phyloP scores from a whole-genome alignment of 2,329 filamentous ascomycete species.

The Orbilia brochopaga region DNA sequence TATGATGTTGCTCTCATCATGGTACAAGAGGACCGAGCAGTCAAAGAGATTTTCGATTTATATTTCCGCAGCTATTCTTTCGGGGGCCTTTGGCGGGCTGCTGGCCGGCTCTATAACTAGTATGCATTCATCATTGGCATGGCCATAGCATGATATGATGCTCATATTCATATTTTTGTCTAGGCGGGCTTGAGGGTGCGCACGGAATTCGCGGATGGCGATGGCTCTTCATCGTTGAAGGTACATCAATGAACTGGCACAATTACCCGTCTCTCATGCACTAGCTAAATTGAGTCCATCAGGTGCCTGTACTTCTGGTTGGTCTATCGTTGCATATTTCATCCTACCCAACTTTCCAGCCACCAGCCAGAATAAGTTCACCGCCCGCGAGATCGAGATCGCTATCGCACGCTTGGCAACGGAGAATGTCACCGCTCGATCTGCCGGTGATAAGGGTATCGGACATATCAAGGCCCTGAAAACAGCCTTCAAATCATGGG shows the following conservation, averaged over 20 bases:
- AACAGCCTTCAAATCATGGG: constrained; percentile 60
- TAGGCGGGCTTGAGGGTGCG: constrained; percentile 59
- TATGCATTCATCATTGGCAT: constrained; percentile 10
- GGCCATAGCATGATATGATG: neutral
- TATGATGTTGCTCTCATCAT: constrained; percentile 64
- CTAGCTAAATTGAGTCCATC: no score
- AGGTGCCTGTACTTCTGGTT: constrained; percentile 59
- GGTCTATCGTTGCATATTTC: constrained; percentile 60
- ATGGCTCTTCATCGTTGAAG: constrained; percentile 63
- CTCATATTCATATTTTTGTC: constrained; percentile 5
- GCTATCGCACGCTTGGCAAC: constrained; percentile 61
- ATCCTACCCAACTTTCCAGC: constrained; percentile 63
- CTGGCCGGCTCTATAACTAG: constrained; percentile 61
- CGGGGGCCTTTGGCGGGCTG: constrained; percentile 62
- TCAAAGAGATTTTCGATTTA: constrained; percentile 66
- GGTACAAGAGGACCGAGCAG: constrained; percentile 67
- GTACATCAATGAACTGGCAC: constrained; percentile 53
- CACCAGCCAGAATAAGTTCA: constrained; percentile 59
- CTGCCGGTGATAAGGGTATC: constrained; percentile 54
- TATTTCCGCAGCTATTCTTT: constrained; percentile 66
- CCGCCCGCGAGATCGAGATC: constrained; percentile 58
- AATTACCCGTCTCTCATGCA: constrained; percentile 52
- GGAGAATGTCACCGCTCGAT: constrained; percentile 58
- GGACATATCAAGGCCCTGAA: constrained; percentile 57
- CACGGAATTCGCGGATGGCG: constrained; percentile 62